Percentiles rank a stretch among this genome's conserved stretches.
These are phyloP conservation scores for Chlorella variabilis DNA, from an alignment of 163 green algal genomes.

Conservation along the genomic window DNA sequence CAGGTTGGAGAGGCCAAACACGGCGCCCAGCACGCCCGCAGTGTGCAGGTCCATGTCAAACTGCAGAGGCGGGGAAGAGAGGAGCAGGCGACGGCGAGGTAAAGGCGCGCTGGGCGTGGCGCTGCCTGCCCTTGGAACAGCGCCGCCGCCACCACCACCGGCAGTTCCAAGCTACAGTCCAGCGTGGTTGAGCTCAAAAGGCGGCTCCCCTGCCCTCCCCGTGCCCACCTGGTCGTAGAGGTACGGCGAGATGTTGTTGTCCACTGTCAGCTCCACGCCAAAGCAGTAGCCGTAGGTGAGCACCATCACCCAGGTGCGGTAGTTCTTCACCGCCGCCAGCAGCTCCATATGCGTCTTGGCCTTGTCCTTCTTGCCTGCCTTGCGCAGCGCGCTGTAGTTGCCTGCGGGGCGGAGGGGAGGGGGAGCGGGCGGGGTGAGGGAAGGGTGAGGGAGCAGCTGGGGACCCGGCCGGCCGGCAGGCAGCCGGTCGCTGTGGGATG, in stretches of 20 bases:
- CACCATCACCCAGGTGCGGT: conserved; percentile 50
- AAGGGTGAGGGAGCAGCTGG: no score
- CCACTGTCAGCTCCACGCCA: conserved; percentile 94
- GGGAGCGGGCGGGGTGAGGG: not conserved
- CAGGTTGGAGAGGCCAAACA: conserved; percentile 93
- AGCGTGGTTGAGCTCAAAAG: no score
- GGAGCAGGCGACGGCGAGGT: no score
- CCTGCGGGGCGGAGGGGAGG: conserved; percentile 20
- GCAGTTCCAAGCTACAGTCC: no score
- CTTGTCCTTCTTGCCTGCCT: conserved; percentile 62
- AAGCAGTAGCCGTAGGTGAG: conserved; percentile 75
- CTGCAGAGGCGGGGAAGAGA: not conserved
- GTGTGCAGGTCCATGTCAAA: conserved; percentile 83
- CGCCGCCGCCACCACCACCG: not conserved
- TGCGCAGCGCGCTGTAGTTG: conserved; percentile 65
- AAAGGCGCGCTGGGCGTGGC: no score
- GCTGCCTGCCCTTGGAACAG: no score
- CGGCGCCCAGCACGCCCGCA: conserved; percentile 61
- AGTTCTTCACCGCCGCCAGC: conserved; percentile 61
- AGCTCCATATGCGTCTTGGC: conserved; percentile 47
- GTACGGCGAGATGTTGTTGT: conserved; percentile 94
- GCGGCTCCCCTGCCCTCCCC: no score
- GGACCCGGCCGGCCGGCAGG: no score
- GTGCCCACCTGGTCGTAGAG: conserved; percentile 79
- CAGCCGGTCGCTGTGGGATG: no score